Evolutionary conservation across 768 basidiomycete genomes (phyloP).

Genomic region (Trametes cubensis): DNA sequence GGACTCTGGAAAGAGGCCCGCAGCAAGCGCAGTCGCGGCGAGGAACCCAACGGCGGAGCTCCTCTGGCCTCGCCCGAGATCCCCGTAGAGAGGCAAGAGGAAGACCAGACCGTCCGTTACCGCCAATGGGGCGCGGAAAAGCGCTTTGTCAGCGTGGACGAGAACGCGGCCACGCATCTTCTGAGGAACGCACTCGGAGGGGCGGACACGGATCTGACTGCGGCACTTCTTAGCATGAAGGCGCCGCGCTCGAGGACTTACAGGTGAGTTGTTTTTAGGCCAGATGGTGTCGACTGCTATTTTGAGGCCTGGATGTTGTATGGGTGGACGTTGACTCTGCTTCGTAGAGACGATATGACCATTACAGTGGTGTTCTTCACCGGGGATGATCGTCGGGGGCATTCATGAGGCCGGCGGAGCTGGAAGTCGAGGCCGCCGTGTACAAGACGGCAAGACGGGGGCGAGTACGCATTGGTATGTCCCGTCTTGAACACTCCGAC

Average conservation of each 20-base stretch:
- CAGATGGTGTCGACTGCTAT: not conserved
- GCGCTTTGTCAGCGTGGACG: slow-evolving; percentile 43
- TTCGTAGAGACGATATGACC: slow-evolving; percentile 39
- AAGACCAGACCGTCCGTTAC: slow-evolving; percentile 42
- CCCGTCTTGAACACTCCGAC: too few species aligned
- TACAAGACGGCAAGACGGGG: not conserved
- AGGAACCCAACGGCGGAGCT: not conserved
- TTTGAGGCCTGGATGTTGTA: not conserved
- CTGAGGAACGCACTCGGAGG: slow-evolving; percentile 59
- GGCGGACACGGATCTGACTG: slow-evolving; percentile 45
- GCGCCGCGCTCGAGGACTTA: slow-evolving; percentile 42
- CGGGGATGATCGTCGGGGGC: slow-evolving; percentile 12
- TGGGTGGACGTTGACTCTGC: not conserved
- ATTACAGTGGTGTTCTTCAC: slow-evolving; percentile 32
- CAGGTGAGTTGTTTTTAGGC: slow-evolving; percentile 36
- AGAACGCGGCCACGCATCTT: slow-evolving; percentile 54
- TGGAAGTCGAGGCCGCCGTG: not conserved
- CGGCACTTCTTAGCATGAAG: slow-evolving; percentile 43
- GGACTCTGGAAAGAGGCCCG: slow-evolving; percentile 47
- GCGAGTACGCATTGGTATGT: not conserved
- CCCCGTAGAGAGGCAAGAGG: slow-evolving; percentile 35
- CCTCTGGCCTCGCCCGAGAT: slow-evolving; percentile 27
- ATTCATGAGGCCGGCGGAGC: not conserved
- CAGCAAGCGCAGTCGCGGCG: slow-evolving; percentile 19
- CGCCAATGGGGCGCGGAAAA: slow-evolving; percentile 42